Evolutionary conservation across 495 filamentous ascomycete genomes (phyloP).

Genomic region (Elasticomyces elasticus): DNA sequence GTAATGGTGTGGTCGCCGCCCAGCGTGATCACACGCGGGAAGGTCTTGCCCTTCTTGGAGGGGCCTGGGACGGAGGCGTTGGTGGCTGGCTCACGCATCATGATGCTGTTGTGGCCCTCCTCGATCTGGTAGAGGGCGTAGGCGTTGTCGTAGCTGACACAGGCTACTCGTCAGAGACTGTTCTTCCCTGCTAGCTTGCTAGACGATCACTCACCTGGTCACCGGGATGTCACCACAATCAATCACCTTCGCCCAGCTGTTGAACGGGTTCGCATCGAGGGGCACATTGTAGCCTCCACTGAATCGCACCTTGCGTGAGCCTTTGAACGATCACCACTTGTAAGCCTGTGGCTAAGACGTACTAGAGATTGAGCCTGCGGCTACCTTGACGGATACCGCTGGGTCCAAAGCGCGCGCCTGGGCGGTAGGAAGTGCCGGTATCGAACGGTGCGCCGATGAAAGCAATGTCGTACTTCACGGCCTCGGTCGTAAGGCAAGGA

Average conservation of each 20-base stretch:
- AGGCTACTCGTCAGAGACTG: background rate
- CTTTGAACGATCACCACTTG: conserved; percentile 24
- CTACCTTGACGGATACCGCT: conserved; percentile 72
- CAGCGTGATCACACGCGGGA: conserved; percentile 37
- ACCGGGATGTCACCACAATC: conserved; percentile 37
- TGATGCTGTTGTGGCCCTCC: conserved; percentile 35
- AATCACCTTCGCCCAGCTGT: conserved; percentile 35
- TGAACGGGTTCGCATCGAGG: conserved; percentile 35
- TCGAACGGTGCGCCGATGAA: conserved; percentile 51
- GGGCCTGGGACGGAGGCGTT: conserved; percentile 41
- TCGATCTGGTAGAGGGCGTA: conserved; percentile 36
- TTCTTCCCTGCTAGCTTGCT: background rate
- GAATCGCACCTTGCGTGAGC: conserved; percentile 44
- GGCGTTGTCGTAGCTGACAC: conserved; percentile 34
- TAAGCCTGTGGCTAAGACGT: conserved; percentile 31
- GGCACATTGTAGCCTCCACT: conserved; percentile 56
- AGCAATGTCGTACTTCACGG: conserved; percentile 35
- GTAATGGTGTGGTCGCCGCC: conserved; percentile 56
- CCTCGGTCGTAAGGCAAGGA: conserved; percentile 62
- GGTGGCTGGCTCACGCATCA: conserved; percentile 36
- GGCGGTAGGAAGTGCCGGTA: conserved; percentile 64
- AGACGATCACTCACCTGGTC: conserved; percentile 36
- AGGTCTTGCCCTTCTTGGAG: conserved; percentile 46
- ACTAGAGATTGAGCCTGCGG: conserved; percentile 60
- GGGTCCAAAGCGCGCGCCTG: conserved; percentile 76